These are phyloP conservation scores for Diospyros kaki DNA, from an alignment of 148 eudicot species.

Conservation along the genomic window DNA sequence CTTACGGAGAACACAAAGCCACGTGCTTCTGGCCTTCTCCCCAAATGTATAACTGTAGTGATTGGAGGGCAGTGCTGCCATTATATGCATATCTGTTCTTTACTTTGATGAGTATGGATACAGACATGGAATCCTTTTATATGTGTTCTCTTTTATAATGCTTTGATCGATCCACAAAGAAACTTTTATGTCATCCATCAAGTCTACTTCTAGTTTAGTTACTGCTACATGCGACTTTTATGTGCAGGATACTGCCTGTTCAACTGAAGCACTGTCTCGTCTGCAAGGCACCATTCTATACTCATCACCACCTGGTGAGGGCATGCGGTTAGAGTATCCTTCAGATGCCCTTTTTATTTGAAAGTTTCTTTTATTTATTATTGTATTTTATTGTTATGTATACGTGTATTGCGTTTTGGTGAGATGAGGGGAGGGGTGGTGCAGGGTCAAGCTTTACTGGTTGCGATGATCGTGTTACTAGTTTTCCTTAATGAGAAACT, in stretches of 20 bases:
- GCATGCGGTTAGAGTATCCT: constrained; percentile 97
- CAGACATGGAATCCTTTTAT: no score
- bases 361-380: neutral
- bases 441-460: neutral
- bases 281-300: constrained; percentile 70
- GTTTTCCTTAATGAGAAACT: constrained; percentile 36
- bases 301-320: constrained; percentile 64
- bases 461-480: neutral
- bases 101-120: no score
- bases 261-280: constrained; percentile 66
- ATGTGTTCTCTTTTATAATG: neutral
- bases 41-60: no score
- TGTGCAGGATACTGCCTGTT: constrained; percentile 74
- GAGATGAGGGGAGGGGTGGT: no score
- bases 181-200: neutral
- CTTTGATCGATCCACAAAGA: neutral
- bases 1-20: no score
- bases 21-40: no score
- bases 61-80: no score
- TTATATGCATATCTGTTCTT: no score
- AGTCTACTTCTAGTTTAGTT: neutral
- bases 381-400: neutral
- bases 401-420: no score
- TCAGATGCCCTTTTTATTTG: constrained; percentile 11
- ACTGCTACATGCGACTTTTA: neutral